Conservation (phyloP, 768 basidiomycete genomes). For the Lyophyllum semitale region DNA sequence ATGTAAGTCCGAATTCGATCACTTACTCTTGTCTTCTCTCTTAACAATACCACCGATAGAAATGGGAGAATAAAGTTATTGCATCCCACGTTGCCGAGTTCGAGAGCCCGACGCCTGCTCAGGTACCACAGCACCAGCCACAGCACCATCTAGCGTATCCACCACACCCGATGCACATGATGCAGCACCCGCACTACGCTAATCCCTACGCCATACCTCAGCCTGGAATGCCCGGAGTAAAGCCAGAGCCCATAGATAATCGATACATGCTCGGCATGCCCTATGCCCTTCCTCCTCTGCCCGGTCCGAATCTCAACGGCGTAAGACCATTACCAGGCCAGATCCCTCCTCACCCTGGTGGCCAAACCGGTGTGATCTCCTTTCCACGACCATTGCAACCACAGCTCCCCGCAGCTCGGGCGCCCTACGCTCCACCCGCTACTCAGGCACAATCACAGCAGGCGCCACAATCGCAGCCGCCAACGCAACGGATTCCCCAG, state of each 20-base stretch:
- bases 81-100: constrained; percentile 96
- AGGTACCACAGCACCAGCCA: constrained; percentile 44
- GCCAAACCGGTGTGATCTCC: constrained; percentile 59
- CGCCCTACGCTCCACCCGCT: constrained; percentile 23
- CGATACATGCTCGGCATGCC: constrained; percentile 62
- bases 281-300: constrained; percentile 62
- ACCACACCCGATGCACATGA: constrained; percentile 65
- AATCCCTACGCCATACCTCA: constrained; percentile 53
- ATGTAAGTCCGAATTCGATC: constrained; percentile 55
- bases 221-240: constrained; percentile 52
- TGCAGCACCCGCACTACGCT: constrained; percentile 57
- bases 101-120: constrained; percentile 50
- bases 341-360: constrained; percentile 49
- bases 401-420: constrained; percentile 26
- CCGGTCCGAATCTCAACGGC: constrained; percentile 65
- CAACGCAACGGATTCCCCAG: constrained; percentile 60
- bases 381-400: constrained; percentile 43
- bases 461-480: constrained; percentile 11
- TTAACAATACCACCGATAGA: constrained; percentile 46
- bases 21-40: constrained; percentile 9
- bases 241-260: constrained; percentile 71
- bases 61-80: constrained; percentile 96
- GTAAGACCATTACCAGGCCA: constrained; percentile 43
- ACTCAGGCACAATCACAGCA: constrained; percentile 9
- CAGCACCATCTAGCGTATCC: constrained; percentile 55